These are phyloP conservation scores for Dalbergia cultrata DNA, from an alignment of 306 rosid species.

Conservation along the genomic window DNA sequence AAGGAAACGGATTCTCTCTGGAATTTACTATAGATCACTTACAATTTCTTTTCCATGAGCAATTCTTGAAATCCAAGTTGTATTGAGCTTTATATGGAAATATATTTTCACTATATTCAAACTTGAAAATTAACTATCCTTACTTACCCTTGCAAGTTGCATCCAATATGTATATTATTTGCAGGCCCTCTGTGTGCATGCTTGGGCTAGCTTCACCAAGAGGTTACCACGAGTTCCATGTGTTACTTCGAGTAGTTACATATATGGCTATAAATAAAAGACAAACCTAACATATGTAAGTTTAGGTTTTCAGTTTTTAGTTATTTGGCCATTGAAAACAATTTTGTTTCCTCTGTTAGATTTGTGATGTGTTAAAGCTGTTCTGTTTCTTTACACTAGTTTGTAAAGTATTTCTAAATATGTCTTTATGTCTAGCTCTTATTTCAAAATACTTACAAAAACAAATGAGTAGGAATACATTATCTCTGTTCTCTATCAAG, in stretches of 20 bases:
- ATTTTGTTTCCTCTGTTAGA: background rate
- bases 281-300: background rate
- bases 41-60: too few species aligned
- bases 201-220: background rate
- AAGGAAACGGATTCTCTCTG: too few species aligned
- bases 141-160: too few species aligned
- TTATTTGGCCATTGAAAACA: background rate
- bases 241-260: background rate
- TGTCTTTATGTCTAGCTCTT: background rate
- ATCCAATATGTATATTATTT: background rate
- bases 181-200: background rate
- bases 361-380: background rate
- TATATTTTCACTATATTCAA: too few species aligned
- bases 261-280: background rate
- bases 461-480: background rate
- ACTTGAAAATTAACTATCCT: too few species aligned
- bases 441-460: background rate
- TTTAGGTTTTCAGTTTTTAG: background rate
- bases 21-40: too few species aligned
- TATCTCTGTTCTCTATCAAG: background rate
- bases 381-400: background rate
- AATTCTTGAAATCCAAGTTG: too few species aligned
- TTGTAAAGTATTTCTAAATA: background rate
- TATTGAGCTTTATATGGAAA: too few species aligned
- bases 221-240: background rate